A percentile compares a stretch with the other conserved stretches of the same genome.
phyloP scores from a whole-genome alignment of 495 filamentous ascomycete genomes.

The Aspergillus taichungensis region DNA sequence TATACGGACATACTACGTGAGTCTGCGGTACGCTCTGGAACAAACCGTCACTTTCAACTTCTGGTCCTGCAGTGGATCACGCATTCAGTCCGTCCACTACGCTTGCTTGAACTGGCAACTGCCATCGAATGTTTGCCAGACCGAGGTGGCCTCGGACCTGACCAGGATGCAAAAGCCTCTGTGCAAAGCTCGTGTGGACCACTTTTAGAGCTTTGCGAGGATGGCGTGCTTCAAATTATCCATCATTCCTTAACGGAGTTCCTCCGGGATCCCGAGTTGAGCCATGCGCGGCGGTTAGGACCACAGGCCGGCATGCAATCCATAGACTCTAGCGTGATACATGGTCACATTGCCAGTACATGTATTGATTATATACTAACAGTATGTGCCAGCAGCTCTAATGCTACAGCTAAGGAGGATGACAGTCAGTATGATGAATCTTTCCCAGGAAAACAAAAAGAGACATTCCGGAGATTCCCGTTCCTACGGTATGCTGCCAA shows the following conservation, averaged over 20 bases:
- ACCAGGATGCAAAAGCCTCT: slow-evolving; percentile 17
- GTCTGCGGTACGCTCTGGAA: slow-evolving; percentile 25
- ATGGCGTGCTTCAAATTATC: slow-evolving; percentile 41
- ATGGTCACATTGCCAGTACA: background rate
- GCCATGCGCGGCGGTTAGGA: background rate
- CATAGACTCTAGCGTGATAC: background rate
- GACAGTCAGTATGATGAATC: no score
- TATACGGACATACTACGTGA: slow-evolving; percentile 38
- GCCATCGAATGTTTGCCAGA: slow-evolving; percentile 16
- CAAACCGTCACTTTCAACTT: slow-evolving; percentile 27
- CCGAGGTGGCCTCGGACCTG: background rate
- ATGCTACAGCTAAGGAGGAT: background rate
- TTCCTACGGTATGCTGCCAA: slow-evolving; percentile 21
- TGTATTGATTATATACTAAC: background rate
- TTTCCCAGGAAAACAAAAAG: background rate
- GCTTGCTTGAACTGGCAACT: slow-evolving; percentile 38
- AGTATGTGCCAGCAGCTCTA: background rate
- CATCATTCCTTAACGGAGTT: slow-evolving; percentile 49
- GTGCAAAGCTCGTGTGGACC: slow-evolving; percentile 34
- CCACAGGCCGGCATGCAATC: background rate
- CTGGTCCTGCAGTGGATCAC: slow-evolving; percentile 37
- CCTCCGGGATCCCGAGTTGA: slow-evolving; percentile 10
- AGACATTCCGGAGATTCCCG: slow-evolving; percentile 2
- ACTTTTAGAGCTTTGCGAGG: slow-evolving; percentile 39
- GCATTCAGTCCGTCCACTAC: slow-evolving; percentile 40